Evolutionary conservation across 306 rosid species (phyloP), one percentile per base, ranked within the genome.

Genomic region (Quercus engelmannii): DNA sequence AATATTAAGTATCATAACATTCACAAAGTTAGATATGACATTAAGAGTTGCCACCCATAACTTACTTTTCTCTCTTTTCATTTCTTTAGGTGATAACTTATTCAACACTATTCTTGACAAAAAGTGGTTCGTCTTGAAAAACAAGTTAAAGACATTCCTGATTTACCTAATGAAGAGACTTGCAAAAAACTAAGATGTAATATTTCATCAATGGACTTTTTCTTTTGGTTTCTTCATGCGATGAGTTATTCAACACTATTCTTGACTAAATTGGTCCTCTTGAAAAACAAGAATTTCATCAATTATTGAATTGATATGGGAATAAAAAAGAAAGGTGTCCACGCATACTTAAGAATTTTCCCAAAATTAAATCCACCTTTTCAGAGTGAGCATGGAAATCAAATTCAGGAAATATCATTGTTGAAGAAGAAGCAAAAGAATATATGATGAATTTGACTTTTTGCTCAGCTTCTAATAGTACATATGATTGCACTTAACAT

Each of bases 401-500:
- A 33, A 67, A 33, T 31, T 30, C 17, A 33, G 35, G 71, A 21
- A 67, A 35, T 35, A 7, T 67, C 51, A 35, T 18, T 33, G 15
- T 28, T 11, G 11, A n/a, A 23, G 31, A 59, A 11, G 31, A 58
- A 9, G 14, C 21, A 21, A 58, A 41, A 41, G 23, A 59, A 26
- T 18, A 35, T 17, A 68, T n/a, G 72, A 68, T 19, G 25, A 35
- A 35, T 73, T 55, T 31, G 38, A 69, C 71, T 26, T 52, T 69
- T 38, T 51, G 19, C 61, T 25, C 69, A 68, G 69, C 63, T 79
- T 75, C 57, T 54, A 55, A 18, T 33, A 73, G 55, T 74, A 52
- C 65, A 5, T 72, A 33, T 64, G 71, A 33, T 1, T 15, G 58
- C 70, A 77, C 21, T 9, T 63, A 21, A 78, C 71, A 72, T 71